Conservation (phyloP, 2,329 filamentous ascomycete species). For the Fusarium goolgardi region DNA sequence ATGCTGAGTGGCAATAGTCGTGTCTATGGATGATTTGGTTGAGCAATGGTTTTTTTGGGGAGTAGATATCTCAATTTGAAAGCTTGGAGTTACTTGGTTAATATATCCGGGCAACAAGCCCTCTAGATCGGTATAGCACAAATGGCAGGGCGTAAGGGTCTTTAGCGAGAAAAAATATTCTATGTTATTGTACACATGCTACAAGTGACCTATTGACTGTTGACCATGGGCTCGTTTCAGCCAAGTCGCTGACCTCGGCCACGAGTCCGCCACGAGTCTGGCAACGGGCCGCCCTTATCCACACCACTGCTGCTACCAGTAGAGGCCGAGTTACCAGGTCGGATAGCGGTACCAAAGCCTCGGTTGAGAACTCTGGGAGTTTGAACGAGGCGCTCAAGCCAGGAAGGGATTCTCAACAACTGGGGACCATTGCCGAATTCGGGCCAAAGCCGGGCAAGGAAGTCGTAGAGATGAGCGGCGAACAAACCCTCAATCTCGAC, state of each 20-base stretch:
- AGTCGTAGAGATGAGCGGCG: slow-evolving; percentile 91
- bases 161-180: slow-evolving; percentile 14
- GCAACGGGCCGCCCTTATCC: slow-evolving; percentile 61
- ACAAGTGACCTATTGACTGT: not conserved
- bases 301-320: slow-evolving; percentile 57
- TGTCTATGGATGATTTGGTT: slow-evolving; percentile 29
- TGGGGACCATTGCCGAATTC: slow-evolving; percentile 87
- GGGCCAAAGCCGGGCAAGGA: slow-evolving; percentile 87
- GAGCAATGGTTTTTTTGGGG: not conserved
- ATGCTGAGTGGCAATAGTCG: slow-evolving; percentile 31
- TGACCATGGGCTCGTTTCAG: slow-evolving; percentile 39
- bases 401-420: slow-evolving; percentile 76
- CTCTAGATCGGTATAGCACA: slow-evolving; percentile 1
- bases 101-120: not conserved
- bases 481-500: slow-evolving; percentile 81
- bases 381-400: slow-evolving; percentile 75
- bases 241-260: slow-evolving; percentile 73
- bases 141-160: slow-evolving; percentile 1
- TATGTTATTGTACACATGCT: slow-evolving; percentile 4
- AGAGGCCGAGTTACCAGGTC: slow-evolving; percentile 49
- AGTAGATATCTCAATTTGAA: not conserved
- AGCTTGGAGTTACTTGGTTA: slow-evolving; percentile 36
- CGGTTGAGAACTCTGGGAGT: slow-evolving; percentile 47
- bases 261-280: slow-evolving; percentile 72
- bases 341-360: slow-evolving; percentile 67